Conservation (phyloP, 1,284 basidiomycete species). For the Coriolopsis trogii region DNA sequence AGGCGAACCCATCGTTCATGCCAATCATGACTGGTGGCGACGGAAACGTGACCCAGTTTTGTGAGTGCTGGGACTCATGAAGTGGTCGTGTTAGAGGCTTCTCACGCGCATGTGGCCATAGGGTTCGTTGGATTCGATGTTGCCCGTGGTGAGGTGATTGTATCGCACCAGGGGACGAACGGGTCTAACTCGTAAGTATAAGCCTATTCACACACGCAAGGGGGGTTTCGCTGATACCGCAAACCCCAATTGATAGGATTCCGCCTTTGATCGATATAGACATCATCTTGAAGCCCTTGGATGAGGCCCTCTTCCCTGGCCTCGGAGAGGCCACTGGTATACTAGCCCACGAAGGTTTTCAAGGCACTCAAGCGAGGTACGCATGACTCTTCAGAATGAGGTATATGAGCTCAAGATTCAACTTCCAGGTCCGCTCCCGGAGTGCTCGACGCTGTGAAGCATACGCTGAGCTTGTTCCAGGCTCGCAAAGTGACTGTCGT, state of each 20-base stretch:
- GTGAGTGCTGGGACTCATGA: conserved; percentile 30
- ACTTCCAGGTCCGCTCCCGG: conserved; percentile 28
- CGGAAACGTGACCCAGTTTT: conserved; percentile 48
- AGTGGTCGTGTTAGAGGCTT: conserved; percentile 22
- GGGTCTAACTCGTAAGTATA: conserved; percentile 42
- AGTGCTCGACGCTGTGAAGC: conserved; percentile 39
- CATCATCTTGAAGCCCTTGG: conserved; percentile 39
- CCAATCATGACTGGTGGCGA: conserved; percentile 64
- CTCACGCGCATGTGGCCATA: conserved; percentile 18
- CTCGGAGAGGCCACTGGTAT: conserved; percentile 43
- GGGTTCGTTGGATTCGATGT: conserved; percentile 49
- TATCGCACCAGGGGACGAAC: conserved; percentile 54
- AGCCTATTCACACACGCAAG: too few species aligned
- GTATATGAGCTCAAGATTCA: background rate
- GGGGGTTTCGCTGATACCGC: too few species aligned
- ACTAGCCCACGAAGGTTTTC: conserved; percentile 56
- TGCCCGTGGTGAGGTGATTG: conserved; percentile 43
- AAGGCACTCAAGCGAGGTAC: conserved; percentile 49
- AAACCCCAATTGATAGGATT: too few species aligned
- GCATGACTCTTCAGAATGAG: conserved; percentile 17
- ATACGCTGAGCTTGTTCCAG: conserved; percentile 30
- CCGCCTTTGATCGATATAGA: too few species aligned
- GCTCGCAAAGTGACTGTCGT: conserved; percentile 36
- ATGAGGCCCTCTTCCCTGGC: conserved; percentile 54
- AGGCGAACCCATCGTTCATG: conserved; percentile 53